phyloP scores from a whole-genome alignment of 2,329 filamentous ascomycete species.

The Ophiocordyceps robertsii region DNA sequence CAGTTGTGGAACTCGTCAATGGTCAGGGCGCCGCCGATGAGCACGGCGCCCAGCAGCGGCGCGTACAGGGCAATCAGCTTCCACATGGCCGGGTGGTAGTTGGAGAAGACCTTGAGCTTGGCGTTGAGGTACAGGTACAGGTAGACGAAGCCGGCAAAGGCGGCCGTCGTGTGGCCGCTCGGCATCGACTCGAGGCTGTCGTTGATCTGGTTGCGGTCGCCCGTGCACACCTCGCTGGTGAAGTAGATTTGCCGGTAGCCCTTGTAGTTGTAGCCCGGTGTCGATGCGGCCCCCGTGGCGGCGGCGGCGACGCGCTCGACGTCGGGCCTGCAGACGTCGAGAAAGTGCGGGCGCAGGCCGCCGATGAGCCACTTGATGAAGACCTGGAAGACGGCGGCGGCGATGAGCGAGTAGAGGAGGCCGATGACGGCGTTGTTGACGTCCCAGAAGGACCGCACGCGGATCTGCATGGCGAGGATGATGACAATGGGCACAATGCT shows the following conservation, averaged over 20 bases:
- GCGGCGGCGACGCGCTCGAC: conserved; percentile 6
- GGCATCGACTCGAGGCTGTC: conserved; percentile 60
- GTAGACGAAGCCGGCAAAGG: conserved; percentile 59
- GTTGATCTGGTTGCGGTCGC: conserved; percentile 49
- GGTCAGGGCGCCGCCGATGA: conserved; percentile 57
- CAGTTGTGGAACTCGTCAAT: conserved; percentile 66
- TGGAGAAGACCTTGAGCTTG: conserved; percentile 62
- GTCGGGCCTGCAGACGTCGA: conserved; percentile 52
- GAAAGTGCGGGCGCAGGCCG: conserved; percentile 58
- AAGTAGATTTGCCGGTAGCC: conserved; percentile 53
- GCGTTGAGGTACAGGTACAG: conserved; percentile 64
- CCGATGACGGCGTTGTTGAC: conserved; percentile 59
- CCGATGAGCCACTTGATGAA: conserved; percentile 66
- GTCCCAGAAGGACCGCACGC: conserved; percentile 55
- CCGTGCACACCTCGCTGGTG: conserved; percentile 56
- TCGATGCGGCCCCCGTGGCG: conserved; percentile 11
- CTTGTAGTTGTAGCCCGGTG: conserved; percentile 24
- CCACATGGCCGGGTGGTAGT: conserved; percentile 64
- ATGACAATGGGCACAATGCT: conserved; percentile 50
- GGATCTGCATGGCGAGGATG: conserved; percentile 53
- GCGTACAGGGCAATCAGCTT: conserved; percentile 53
- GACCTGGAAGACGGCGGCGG: conserved; percentile 63
- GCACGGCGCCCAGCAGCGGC: conserved; percentile 51
- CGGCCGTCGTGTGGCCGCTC: conserved; percentile 60
- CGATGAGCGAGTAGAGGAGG: conserved; percentile 55